phyloP scores from a whole-genome alignment of 2,329 filamentous ascomycete genomes.

The Trichoderma cornu-damae region DNA sequence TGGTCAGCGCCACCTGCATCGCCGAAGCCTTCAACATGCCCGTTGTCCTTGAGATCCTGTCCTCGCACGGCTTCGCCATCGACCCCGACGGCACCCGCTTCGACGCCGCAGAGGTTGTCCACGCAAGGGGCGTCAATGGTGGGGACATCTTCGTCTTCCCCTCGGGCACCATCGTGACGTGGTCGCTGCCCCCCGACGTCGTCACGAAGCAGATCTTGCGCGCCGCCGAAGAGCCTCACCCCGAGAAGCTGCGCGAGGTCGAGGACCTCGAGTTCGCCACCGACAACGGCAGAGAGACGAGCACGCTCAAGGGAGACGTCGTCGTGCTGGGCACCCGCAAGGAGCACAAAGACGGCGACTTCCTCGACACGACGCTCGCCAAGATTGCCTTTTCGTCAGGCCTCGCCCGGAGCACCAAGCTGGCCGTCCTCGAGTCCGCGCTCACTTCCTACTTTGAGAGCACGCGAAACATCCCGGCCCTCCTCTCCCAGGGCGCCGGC shows the following conservation, averaged over 20 bases:
- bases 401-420: constrained; percentile 84
- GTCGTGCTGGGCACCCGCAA: constrained; percentile 79
- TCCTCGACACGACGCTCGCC: constrained; percentile 63
- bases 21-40: constrained; percentile 62
- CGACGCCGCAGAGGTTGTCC: constrained; percentile 57
- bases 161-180: constrained; percentile 87
- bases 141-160: constrained; percentile 96
- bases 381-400: constrained; percentile 97
- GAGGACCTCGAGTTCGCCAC: constrained; percentile 86
- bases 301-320: constrained; percentile 77
- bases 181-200: constrained; percentile 75
- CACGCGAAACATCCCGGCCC: constrained; percentile 73
- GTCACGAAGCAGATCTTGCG: constrained; percentile 68
- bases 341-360: constrained; percentile 41
- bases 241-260: constrained; percentile 65
- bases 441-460: constrained; percentile 81
- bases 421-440: constrained; percentile 82
- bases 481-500: constrained; percentile 60
- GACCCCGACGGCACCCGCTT: constrained; percentile 59
- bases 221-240: constrained; percentile 70
- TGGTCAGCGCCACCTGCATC: constrained; percentile 56
- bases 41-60: constrained; percentile 51
- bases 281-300: constrained; percentile 67
- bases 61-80: constrained; percentile 55
- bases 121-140: constrained; percentile 55